Conservation (phyloP, 345 rosid genomes). For the Atalantia buxifolia region DNA sequence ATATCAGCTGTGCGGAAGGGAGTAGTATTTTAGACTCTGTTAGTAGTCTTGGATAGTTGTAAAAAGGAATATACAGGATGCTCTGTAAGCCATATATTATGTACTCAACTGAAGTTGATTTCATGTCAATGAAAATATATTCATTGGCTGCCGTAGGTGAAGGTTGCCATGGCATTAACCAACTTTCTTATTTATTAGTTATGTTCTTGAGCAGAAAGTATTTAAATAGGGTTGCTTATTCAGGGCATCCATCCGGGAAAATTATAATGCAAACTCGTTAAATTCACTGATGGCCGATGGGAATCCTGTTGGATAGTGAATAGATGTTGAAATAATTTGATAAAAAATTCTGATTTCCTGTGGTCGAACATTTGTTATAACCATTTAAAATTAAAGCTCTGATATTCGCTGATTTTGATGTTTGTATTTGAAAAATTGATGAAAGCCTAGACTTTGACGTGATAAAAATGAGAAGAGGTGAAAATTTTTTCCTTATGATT, state of each 20-base stretch:
- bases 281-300: not conserved
- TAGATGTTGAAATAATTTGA: not conserved
- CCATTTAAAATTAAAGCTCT: no score
- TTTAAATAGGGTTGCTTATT: not conserved
- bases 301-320: not conserved
- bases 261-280: not conserved
- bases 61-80: not conserved
- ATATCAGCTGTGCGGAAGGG: not conserved
- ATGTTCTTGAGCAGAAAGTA: not conserved
- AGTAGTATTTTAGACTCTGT: not conserved
- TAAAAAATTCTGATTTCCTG: not conserved
- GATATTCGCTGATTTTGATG: no score
- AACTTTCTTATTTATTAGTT: not conserved
- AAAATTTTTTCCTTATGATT: no score
- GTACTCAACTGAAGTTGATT: not conserved
- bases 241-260: not conserved
- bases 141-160: not conserved
- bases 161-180: not conserved
- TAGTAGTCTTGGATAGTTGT: not conserved
- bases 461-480: no score
- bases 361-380: no score
- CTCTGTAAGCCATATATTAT: not conserved
- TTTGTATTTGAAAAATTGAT: no score
- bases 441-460: no score
- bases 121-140: not conserved